A percentile compares a stretch with the other conserved stretches of the same genome.
Conservation (phyloP, 2,329 filamentous ascomycete genomes). For the Trichoderma harzianum region DNA sequence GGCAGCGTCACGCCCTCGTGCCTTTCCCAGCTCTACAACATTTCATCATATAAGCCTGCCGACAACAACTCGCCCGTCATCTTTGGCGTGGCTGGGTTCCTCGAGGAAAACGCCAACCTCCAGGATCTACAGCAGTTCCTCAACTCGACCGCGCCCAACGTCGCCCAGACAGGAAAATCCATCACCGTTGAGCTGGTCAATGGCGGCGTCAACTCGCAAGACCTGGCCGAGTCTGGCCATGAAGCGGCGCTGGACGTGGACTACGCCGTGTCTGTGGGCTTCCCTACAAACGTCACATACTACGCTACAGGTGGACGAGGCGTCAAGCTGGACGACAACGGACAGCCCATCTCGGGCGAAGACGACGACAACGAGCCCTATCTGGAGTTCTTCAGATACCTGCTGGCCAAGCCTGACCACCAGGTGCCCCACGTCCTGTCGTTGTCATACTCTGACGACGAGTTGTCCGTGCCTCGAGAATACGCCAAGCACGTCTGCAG, state of each 20-base stretch:
- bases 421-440: constrained; percentile 54
- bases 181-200: constrained; percentile 42
- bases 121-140: constrained; percentile 41
- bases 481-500: constrained; percentile 54
- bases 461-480: constrained; percentile 49
- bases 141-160: constrained; percentile 33
- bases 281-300: constrained; percentile 44
- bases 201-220: constrained; percentile 43
- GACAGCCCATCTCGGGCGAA: constrained; percentile 31
- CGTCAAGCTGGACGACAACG: constrained; percentile 37
- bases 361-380: constrained; percentile 54
- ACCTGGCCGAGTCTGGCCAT: constrained; percentile 34
- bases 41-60: constrained; percentile 33
- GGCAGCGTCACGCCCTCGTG: constrained; percentile 37
- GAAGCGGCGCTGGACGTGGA: constrained; percentile 50
- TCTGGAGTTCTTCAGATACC: constrained; percentile 49
- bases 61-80: constrained; percentile 35
- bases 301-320: constrained; percentile 46
- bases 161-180: constrained; percentile 37
- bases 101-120: constrained; percentile 46
- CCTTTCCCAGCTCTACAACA: constrained; percentile 45
- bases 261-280: constrained; percentile 45
- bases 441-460: constrained; percentile 58
- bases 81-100: constrained; percentile 48
- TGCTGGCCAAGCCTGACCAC: constrained; percentile 43